Evolutionary conservation across 352 stramenopile genomes (phyloP).

Genomic region (Phytophthora kernoviae): DNA sequence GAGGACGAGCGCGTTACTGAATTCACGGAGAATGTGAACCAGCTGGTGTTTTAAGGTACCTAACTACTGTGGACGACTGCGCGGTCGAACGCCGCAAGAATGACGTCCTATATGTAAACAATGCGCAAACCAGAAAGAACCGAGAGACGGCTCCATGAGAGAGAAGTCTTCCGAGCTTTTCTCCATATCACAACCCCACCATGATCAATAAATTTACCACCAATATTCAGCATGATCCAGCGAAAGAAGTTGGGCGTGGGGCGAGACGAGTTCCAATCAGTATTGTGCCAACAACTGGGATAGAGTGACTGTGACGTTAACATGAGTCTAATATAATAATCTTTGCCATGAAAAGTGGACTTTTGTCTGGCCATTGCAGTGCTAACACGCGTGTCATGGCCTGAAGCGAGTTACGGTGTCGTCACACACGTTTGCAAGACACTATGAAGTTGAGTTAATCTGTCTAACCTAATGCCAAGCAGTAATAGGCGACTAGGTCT

Average conservation of each 20-base stretch:
- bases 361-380: slow-evolving; percentile 4
- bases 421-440: too few species aligned
- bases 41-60: slow-evolving; percentile 32
- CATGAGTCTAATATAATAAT: not conserved
- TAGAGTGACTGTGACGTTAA: slow-evolving; percentile 19
- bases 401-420: too few species aligned
- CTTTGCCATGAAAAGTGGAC: not conserved
- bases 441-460: too few species aligned
- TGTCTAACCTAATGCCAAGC: slow-evolving; percentile 3
- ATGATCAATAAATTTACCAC: slow-evolving; percentile 32
- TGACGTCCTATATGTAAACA: slow-evolving; percentile 25
- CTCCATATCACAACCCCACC: slow-evolving; percentile 20
- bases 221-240: slow-evolving; percentile 27
- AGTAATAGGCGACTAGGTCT: slow-evolving; percentile 43
- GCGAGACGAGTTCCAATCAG: slow-evolving; percentile 13
- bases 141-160: slow-evolving; percentile 27
- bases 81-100: slow-evolving; percentile 5
- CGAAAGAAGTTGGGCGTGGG: slow-evolving; percentile 27
- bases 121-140: slow-evolving; percentile 22
- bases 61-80: slow-evolving; percentile 12
- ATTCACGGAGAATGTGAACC: slow-evolving; percentile 50
- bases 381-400: not conserved
- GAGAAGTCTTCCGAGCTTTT: slow-evolving; percentile 22
- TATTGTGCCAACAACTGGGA: too few species aligned
- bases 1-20: slow-evolving; percentile 56